phyloP scores from a whole-genome alignment of 192 early-diverging fungal genomes.

The Linnemannia exigua region DNA sequence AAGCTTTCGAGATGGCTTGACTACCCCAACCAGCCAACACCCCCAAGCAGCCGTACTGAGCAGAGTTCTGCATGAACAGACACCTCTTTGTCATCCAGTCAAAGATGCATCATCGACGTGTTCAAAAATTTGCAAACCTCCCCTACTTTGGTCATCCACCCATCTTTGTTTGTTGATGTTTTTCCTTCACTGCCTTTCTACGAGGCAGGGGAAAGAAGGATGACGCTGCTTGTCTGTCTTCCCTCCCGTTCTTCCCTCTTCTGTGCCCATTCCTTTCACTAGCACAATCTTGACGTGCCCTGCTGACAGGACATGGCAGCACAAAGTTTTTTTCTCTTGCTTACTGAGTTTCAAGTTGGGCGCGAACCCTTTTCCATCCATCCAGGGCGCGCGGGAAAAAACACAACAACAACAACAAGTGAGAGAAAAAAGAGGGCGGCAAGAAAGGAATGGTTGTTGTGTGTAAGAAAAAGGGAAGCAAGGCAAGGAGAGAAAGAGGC shows the following conservation, averaged over 20 bases:
- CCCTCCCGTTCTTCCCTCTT: background rate
- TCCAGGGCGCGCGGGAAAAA: conserved; percentile 10
- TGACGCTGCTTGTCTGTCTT: background rate
- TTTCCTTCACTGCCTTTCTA: background rate
- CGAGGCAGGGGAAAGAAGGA: background rate
- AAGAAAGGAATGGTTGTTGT: background rate
- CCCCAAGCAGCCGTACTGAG: no score
- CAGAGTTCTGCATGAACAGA: background rate
- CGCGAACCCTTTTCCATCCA: background rate
- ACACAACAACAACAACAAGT: background rate
- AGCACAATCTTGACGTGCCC: background rate
- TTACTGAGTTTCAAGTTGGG: conserved; percentile 6
- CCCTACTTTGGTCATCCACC: background rate
- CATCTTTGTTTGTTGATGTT: background rate
- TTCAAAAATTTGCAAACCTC: background rate
- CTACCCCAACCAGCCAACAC: no score
- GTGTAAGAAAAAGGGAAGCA: background rate
- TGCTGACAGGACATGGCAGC: background rate
- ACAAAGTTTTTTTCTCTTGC: background rate
- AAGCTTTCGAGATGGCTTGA: no score
- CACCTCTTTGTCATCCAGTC: background rate
- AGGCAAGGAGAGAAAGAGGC: background rate
- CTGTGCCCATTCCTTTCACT: background rate
- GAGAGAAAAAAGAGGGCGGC: background rate
- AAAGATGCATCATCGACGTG: background rate